Evolutionary conservation across 805 yeast species (phyloP), one percentile per base, ranked within the genome.

Genomic region (Lachancea sp.): DNA sequence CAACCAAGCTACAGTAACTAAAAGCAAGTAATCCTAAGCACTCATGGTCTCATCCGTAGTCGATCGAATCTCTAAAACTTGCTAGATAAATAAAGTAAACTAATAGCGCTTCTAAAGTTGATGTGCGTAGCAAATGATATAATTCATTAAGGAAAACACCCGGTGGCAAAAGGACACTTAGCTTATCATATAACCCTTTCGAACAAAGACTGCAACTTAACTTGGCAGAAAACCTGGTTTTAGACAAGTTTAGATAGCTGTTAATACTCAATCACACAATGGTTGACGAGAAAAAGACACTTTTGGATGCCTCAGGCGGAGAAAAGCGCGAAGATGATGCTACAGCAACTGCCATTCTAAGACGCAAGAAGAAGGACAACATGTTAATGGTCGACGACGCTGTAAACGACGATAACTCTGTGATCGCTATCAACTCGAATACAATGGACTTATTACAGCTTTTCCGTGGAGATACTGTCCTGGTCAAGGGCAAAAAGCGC

Each of bases 351-450:
- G 99, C 99, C 34, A 92, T 92, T 59, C 72, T 92, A 58, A 83
- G 96, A 71, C 79, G 90, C 69, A 92, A 92, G 80, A 90, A 92
- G 92, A 90, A 90, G 76, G 96, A 84, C 60, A 92, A 92, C 65
- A 86, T 95, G 39, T 71, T 92, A 54, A 69, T 92, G 49, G 97
- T 92, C 38, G 99, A 92, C 61, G 98, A 92, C 67, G 97, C 99
- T 49, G 79, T 82, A 56, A 87, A 85, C 56, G 99, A 92, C 65
- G 99, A 92, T 65, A 92, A 92, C 68, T 88, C 97, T 21, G 94
- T 90, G 49, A 85, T 92, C 62, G 83, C 97, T 38, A 85, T 92
- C 82, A 83, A 94, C 25, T 84, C 96, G 13, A 82, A 82, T 64
- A 92, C 97, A 13, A 86, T 92, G 95, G 98, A 92, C 60, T 73